These are phyloP conservation scores for Trapa incisa DNA, from an alignment of 345 rosid genomes.

Conservation along the genomic window DNA sequence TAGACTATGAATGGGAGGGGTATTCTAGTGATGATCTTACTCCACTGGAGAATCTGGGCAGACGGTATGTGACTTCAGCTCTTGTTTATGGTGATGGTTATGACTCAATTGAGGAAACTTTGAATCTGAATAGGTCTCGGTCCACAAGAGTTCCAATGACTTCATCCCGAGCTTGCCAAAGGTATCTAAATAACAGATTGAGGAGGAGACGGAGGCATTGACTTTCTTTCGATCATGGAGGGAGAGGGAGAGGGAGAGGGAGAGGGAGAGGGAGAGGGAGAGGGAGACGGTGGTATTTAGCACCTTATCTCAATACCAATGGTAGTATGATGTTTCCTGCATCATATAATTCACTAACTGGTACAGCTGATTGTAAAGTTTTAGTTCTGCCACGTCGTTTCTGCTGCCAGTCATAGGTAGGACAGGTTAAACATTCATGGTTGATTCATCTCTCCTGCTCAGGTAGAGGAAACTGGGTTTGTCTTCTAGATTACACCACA, in stretches of 20 bases:
- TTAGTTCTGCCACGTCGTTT: background rate
- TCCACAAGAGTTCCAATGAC: conserved; percentile 28
- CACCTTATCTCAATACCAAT: background rate
- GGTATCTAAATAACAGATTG: conserved; percentile 23
- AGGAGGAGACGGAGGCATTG: conserved; percentile 40
- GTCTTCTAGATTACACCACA: background rate
- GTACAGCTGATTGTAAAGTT: background rate
- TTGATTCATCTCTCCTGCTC: background rate
- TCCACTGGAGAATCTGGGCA: conserved; percentile 28
- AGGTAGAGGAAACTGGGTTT: background rate
- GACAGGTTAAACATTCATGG: background rate
- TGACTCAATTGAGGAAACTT: conserved; percentile 27
- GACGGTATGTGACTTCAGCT: conserved; percentile 17
- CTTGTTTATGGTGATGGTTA: conserved; percentile 22
- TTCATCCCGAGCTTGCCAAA: conserved; percentile 16
- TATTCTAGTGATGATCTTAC: conserved; percentile 28
- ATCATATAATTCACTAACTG: background rate
- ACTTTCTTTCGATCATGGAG: conserved; percentile 2
- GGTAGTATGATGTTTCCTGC: background rate
- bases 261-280: no score
- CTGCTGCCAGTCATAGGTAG: background rate
- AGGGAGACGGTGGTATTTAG: no score
- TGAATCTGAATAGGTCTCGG: conserved; percentile 14
- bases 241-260: no score
- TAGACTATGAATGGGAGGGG: conserved; percentile 50